A percentile compares a stretch with the other conserved stretches of the same genome.
phyloP scores from a whole-genome alignment of 257 asterid genomes.

The Eucommia ulmoides region DNA sequence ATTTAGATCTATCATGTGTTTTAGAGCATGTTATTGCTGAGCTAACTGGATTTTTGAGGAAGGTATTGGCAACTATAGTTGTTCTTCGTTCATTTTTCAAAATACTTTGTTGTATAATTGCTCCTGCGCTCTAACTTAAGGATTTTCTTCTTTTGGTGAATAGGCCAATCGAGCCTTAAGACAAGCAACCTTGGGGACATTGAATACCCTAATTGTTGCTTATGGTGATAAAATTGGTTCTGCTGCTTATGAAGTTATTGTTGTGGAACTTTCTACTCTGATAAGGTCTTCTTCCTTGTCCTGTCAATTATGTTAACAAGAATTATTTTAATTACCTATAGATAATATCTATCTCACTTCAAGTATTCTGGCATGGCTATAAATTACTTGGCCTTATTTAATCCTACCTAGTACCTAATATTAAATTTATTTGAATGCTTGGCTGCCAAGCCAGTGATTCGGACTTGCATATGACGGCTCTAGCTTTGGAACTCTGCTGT shows the following conservation, averaged over 20 bases:
- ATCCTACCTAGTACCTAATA: background rate
- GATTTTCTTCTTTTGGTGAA: constrained; percentile 16
- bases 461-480: constrained; percentile 96
- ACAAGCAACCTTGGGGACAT: constrained; percentile 93
- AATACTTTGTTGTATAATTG: background rate
- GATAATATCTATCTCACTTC: background rate
- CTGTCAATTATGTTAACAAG: background rate
- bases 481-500: constrained; percentile 86
- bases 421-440: constrained; percentile 13
- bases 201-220: constrained; percentile 80
- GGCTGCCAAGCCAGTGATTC: constrained; percentile 95
- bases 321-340: background rate
- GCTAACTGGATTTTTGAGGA: constrained; percentile 88
- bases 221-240: constrained; percentile 90
- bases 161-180: constrained; percentile 96
- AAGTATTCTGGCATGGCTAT: background rate
- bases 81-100: constrained; percentile 4
- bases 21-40: constrained; percentile 85
- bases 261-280: constrained; percentile 84
- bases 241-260: constrained; percentile 87
- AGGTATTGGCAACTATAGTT: constrained; percentile 30
- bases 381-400: background rate
- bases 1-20: constrained; percentile 76
- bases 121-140: background rate
- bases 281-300: constrained; percentile 51